Base-by-base conservation (phyloP, 2,329 filamentous ascomycete genomes). In the Exophiala mesophila region DNA sequence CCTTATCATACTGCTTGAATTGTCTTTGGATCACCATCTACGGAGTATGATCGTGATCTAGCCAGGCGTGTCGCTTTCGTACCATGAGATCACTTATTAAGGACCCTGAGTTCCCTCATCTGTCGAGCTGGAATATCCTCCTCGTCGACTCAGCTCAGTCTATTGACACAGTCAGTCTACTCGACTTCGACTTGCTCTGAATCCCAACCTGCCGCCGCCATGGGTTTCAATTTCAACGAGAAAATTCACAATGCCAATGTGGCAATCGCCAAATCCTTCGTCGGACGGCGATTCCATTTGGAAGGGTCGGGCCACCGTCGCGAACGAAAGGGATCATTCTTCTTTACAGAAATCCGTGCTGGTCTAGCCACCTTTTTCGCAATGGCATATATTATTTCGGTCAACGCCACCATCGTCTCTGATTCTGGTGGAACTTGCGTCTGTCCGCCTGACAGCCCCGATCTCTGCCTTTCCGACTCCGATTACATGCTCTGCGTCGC, bases 331-430 rank as follows among this genome's bases (percentile, higher is more conserved):
- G 82, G 82, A 16, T 83, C 85, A 21, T 74, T 75, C 55, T 94
- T 94, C 69, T 79, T 86, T 57, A 94, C 87, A 36, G 88, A 94
- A 67, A 71, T 94, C 40, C 82, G 88, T 49, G 88, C 85, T 45
- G 88, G 88, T 35, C 67, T 94, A 26, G 85, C 86, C 18, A 88
- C 85, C 2, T 85, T 85, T 59, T 81, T 83, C 41, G 84, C 83
- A 3, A 88, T 88, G 85, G 83, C 85, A 10, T 90, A 89, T 60
- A 88, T 88, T 66, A 84, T 85, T 61, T 76, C 77, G 55, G 73
- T 73, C 45, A 69, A 92, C 76, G 73, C 80, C 8, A 78, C 77
- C 15, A 82, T 94, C 35, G 76, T 89, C 9, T 77, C 82, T 35
- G 76, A 85, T 49, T 77, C 73, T 6, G 83, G 83, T 49, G 86